Conservation (phyloP, 176 grass and related monocot species). For the Triticum timopheevii region DNA sequence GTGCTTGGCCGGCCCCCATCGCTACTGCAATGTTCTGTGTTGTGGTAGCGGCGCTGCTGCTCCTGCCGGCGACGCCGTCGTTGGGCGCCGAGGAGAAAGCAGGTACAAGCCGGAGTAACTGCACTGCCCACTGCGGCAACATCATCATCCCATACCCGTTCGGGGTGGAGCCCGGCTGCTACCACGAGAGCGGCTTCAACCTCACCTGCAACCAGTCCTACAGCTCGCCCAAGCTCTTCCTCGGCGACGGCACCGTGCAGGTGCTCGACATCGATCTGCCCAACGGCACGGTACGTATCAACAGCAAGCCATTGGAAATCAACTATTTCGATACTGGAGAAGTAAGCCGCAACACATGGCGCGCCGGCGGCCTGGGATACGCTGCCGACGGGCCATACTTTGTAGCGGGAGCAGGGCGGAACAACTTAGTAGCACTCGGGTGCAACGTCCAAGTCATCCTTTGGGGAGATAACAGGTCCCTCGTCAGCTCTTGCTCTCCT, state of each 20-base stretch:
- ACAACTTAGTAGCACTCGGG: slow-evolving; percentile 29
- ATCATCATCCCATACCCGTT: slow-evolving; percentile 47
- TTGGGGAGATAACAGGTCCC: neutral
- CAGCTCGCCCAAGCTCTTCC: slow-evolving; percentile 34
- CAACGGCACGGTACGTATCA: neutral
- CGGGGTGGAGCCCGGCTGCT: slow-evolving; percentile 37
- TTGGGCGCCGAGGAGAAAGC: too few relatives aligned
- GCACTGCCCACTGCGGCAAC: neutral
- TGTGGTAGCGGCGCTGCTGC: too few relatives aligned
- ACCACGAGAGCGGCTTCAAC: slow-evolving; percentile 28
- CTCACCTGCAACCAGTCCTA: slow-evolving; percentile 31
- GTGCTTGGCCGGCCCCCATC: too few relatives aligned
- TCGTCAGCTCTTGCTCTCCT: slow-evolving; percentile 21
- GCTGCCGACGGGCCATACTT: neutral
- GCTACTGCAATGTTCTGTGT: too few relatives aligned
- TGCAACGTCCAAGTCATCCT: too few relatives aligned
- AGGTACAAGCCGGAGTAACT: too few relatives aligned
- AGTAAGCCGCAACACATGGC: too few relatives aligned
- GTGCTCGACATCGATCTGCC: neutral
- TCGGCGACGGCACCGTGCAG: slow-evolving; percentile 10
- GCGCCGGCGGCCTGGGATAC: neutral
- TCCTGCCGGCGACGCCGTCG: too few relatives aligned
- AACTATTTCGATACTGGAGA: too few relatives aligned
- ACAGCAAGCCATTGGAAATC: neutral
- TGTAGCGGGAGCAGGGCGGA: neutral